Evolutionary conservation across 768 basidiomycete species (phyloP).

Genomic region (Suillus clintonianus): DNA sequence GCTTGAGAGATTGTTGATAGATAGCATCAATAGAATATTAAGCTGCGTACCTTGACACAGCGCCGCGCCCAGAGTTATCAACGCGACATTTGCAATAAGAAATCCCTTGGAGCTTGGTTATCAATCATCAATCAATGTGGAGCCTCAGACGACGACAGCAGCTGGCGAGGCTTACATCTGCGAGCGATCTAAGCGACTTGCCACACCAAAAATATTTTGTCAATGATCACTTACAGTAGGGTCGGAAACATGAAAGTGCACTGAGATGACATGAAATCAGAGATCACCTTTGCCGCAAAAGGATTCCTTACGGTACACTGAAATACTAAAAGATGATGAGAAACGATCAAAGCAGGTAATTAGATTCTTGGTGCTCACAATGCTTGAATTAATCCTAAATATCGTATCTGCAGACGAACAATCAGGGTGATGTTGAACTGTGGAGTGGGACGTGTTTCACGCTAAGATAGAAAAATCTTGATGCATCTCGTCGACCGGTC

Average conservation of each 20-base stretch:
- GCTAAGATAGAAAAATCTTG: constrained; percentile 11
- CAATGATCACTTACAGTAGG: not conserved
- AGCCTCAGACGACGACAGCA: not conserved
- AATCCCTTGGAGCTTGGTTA: not conserved
- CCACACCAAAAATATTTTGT: not conserved
- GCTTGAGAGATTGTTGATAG: not conserved
- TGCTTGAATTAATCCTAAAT: constrained; percentile 1
- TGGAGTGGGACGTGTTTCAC: not conserved
- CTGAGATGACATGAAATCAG: not conserved
- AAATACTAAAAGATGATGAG: not conserved
- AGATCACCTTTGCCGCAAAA: not conserved
- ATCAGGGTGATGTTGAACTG: not conserved
- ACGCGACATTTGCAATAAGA: not conserved
- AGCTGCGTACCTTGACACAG: constrained; percentile 10
- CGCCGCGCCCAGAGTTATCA: not conserved
- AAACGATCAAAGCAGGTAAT: not conserved
- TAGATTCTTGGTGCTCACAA: not conserved
- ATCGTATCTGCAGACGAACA: constrained; percentile 8
- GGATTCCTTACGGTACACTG: not conserved
- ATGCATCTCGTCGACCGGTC: constrained; percentile 2
- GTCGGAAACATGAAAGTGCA: not conserved
- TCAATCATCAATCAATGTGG: not conserved
- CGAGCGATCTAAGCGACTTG: not conserved
- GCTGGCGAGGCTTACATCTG: constrained; percentile 5
- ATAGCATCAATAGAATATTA: not conserved